Percentiles rank a stretch among this genome's conserved stretches.
Conservation (phyloP, 495 filamentous ascomycete species). For the Corynascus novoguineensis region DNA sequence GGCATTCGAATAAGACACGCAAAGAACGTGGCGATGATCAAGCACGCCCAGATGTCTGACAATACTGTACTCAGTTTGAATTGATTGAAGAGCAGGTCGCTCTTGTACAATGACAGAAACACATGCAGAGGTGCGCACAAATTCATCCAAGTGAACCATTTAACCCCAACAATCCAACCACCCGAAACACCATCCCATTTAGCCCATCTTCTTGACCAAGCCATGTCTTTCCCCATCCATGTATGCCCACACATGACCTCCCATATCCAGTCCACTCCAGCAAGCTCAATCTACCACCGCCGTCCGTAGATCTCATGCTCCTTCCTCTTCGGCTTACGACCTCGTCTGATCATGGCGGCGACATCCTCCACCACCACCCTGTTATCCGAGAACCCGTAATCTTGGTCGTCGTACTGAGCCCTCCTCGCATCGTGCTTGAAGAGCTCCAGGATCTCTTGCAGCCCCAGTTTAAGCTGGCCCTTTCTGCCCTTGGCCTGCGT, state of each 20-base stretch:
- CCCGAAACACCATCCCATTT: neutral
- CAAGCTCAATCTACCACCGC: conserved; percentile 29
- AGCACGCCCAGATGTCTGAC: too few species aligned
- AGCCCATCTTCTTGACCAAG: too few species aligned
- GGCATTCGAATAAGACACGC: too few species aligned
- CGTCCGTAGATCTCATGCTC: conserved; percentile 37
- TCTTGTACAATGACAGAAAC: too few species aligned
- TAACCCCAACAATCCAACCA: neutral
- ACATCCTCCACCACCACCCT: conserved; percentile 19
- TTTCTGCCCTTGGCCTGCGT: conserved; percentile 45
- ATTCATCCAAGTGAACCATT: too few species aligned
- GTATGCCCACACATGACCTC: neutral
- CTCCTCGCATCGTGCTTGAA: conserved; percentile 68
- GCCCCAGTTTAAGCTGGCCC: conserved; percentile 70
- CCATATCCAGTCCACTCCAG: neutral
- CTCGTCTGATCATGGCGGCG: neutral
- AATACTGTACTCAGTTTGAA: too few species aligned
- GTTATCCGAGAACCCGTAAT: conserved; percentile 12
- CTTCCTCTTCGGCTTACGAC: conserved; percentile 16
- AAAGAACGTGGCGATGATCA: too few species aligned
- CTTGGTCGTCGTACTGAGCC: neutral
- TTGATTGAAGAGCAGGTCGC: too few species aligned
- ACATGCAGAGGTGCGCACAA: too few species aligned
- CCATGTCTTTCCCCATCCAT: too few species aligned
- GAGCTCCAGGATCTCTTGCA: conserved; percentile 88